Evolutionary conservation across 2,329 filamentous ascomycete genomes (phyloP).

Genomic region (Penicillium capsulatum): DNA sequence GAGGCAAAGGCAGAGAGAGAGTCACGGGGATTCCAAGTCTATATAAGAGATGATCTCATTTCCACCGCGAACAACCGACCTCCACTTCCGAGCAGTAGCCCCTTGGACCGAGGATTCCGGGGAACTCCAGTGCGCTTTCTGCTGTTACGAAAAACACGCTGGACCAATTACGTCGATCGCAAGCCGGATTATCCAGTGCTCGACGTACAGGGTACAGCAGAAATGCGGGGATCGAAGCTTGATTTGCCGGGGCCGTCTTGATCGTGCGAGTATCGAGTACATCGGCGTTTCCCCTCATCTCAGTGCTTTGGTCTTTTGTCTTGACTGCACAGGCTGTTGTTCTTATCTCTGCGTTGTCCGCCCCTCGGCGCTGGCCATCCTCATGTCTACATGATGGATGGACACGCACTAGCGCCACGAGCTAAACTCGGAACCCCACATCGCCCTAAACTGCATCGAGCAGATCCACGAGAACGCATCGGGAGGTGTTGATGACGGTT

Average conservation of each 20-base stretch:
- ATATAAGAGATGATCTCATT: background rate
- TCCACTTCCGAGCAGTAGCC: background rate
- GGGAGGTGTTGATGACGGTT: slow-evolving; percentile 5
- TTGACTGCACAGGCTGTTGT: too few species aligned
- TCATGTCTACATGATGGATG: slow-evolving; percentile 11
- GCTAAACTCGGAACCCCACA: slow-evolving; percentile 21
- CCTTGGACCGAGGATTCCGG: slow-evolving; percentile 1
- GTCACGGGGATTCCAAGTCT: too few species aligned
- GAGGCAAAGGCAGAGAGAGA: slow-evolving; percentile 12
- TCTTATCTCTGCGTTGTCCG: too few species aligned
- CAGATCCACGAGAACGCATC: slow-evolving; percentile 18
- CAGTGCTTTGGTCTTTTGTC: too few species aligned
- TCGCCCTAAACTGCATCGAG: slow-evolving; percentile 8
- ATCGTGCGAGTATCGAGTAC: too few species aligned
- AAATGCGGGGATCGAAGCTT: slow-evolving; percentile 2
- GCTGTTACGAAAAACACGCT: background rate
- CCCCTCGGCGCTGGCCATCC: too few species aligned
- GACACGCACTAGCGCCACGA: slow-evolving; percentile 15
- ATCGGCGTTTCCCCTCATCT: too few species aligned
- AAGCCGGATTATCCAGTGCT: slow-evolving; percentile 3
- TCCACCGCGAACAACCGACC: slow-evolving; percentile 2
- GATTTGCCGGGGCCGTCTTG: too few species aligned
- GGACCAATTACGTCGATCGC: slow-evolving; percentile 11
- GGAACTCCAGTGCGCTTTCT: background rate
- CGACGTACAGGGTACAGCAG: too few species aligned